A percentile compares a stretch with the other conserved stretches of the same genome.
phyloP scores from a whole-genome alignment of 139 green algal species.

The Pleodorina starrii region DNA sequence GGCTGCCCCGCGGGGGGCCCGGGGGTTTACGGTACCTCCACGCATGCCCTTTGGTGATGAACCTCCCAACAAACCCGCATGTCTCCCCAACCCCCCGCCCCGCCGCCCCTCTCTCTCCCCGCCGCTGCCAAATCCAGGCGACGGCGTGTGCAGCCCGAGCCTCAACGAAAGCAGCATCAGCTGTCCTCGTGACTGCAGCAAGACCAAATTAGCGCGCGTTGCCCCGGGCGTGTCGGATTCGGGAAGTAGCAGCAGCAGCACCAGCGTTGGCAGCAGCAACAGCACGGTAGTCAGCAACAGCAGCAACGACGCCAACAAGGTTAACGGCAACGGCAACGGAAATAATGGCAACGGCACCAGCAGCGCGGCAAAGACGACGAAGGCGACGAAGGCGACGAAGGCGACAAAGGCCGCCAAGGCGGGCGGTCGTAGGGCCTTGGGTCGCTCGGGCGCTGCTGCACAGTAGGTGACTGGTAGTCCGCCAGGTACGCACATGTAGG shows the following conservation, averaged over 20 bases:
- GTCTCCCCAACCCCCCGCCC: background rate
- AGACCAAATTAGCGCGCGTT: background rate
- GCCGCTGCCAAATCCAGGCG: background rate
- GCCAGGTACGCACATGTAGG: no score
- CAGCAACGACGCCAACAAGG: no score
- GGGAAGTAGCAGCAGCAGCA: background rate
- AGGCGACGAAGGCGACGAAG: no score
- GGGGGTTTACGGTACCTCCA: background rate
- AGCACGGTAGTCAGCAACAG: no score
- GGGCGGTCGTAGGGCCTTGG: no score
- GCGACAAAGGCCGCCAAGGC: no score
- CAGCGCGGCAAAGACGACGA: no score
- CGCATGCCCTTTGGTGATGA: background rate
- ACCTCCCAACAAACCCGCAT: background rate
- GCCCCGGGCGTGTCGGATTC: background rate
- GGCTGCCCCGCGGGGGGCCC: no score
- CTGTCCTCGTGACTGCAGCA: constrained; percentile 24
- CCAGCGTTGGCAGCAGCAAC: background rate
- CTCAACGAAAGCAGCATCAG: background rate
- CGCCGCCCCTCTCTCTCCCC: background rate
- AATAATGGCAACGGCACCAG: no score
- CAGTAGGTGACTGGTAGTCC: no score
- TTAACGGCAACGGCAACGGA: no score
- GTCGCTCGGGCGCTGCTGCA: no score
- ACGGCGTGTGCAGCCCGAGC: background rate